Evolutionary conservation across 371 early-diverging fungal species (phyloP).

Genomic region (Lichtheimia ornata): DNA sequence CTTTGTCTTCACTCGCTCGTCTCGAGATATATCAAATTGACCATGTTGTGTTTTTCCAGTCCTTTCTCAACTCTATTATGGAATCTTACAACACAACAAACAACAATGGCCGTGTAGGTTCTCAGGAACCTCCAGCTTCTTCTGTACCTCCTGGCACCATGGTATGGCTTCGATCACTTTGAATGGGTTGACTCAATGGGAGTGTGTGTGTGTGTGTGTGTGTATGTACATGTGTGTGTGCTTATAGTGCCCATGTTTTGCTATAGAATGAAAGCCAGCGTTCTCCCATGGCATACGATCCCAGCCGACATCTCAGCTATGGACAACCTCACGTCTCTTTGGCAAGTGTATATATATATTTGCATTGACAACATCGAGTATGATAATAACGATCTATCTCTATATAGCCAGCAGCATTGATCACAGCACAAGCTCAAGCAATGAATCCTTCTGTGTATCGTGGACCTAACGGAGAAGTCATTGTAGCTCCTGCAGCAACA

Average conservation of each 20-base stretch:
- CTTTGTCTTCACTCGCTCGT: neutral
- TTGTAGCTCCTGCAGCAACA: constrained; percentile 18
- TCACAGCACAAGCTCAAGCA: constrained; percentile 34
- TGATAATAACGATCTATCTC: neutral
- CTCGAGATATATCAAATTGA: too few species aligned
- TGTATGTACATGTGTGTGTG: neutral
- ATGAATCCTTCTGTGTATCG: constrained; percentile 21
- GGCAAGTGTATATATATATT: constrained; percentile 9
- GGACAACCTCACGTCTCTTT: neutral
- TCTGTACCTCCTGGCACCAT: constrained; percentile 6
- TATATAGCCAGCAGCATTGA: constrained; percentile 26
- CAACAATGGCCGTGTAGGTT: constrained; percentile 6
- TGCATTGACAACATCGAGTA: neutral
- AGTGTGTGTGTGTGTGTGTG: neutral
- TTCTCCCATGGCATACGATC: constrained; percentile 21
- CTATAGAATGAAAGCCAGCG: constrained; percentile 12
- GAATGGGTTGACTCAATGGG: neutral
- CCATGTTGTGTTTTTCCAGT: too few species aligned
- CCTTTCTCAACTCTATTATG: neutral
- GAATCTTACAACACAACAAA: constrained; percentile 7
- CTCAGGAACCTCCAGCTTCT: constrained; percentile 10
- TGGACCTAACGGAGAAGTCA: constrained; percentile 20
- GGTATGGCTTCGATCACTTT: neutral
- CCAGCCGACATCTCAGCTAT: constrained; percentile 9
- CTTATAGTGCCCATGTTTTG: neutral